Evolutionary conservation across 176 grass and related monocot genomes (phyloP).

Genomic region (Tillandsia fasciculata): DNA sequence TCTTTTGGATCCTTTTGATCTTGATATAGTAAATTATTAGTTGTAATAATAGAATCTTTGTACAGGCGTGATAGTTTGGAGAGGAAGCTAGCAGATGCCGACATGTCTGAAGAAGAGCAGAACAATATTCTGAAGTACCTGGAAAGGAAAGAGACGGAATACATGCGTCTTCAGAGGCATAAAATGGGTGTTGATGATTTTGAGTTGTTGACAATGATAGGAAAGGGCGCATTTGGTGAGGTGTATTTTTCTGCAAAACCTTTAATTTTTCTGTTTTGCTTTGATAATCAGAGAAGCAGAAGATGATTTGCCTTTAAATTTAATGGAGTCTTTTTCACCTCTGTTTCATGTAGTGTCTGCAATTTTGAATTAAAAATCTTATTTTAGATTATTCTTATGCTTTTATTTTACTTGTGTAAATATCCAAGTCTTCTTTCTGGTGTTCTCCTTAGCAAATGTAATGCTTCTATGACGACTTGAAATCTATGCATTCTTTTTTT

Average conservation of each 20-base stretch:
- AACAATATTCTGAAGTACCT: slow-evolving; percentile 80
- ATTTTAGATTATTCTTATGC: too few species aligned
- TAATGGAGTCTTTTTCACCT: background rate
- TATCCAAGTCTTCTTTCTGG: too few species aligned
- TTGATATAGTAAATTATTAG: background rate
- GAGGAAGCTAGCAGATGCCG: slow-evolving; percentile 71
- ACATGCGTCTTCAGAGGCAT: slow-evolving; percentile 95
- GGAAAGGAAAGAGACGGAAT: slow-evolving; percentile 95
- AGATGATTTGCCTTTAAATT: background rate
- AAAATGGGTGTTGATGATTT: slow-evolving; percentile 98
- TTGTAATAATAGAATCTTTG: slow-evolving; percentile 6
- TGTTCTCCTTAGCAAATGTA: too few species aligned
- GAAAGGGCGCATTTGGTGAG: slow-evolving; percentile 98
- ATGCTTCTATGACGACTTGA: too few species aligned
- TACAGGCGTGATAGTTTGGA: slow-evolving; percentile 79
- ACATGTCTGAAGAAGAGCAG: slow-evolving; percentile 85
- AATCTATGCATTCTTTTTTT: too few species aligned
- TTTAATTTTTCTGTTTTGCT: background rate
- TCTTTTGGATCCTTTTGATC: background rate
- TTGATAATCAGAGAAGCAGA: background rate
- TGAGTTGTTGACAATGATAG: slow-evolving; percentile 88
- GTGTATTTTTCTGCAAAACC: slow-evolving; percentile 37
- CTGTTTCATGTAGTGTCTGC: background rate
- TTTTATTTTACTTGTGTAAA: background rate
- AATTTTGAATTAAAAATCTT: background rate